Base-by-base conservation (phyloP, 2,329 filamentous ascomycete genomes). In the Fusarium brachygibbosum region DNA sequence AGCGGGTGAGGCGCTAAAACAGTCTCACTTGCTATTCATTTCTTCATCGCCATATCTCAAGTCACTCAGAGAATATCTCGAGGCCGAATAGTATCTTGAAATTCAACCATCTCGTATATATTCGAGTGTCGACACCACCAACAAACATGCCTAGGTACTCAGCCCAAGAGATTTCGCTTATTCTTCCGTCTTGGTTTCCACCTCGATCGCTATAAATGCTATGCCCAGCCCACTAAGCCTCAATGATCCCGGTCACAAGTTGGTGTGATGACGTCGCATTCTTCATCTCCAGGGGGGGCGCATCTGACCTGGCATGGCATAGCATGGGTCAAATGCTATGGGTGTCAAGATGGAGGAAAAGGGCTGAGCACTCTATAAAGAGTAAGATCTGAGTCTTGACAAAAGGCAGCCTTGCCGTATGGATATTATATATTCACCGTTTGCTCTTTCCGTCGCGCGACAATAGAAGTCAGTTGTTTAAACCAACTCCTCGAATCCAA, bases 241-340 rank as follows among this genome's bases (percentile, higher is more conserved):
- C 48, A 53, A 53, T 46, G 32, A 68, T 34, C 67, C 66, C 23
- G 23, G 63, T 34, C 38, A 32, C 23, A 40, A 40, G 32, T 60
- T 51, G 66, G 48, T 70, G 57, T 70, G 62, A 63, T 70, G 67
- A 70, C 67, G 67, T 69, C 58, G 67, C 48, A 70, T 56, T 48
- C 42, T 46, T 45, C 37, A 59, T 59, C 51, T 38, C 23, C 29
- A 54, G 49, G 41, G 40, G 40, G 40, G 45, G 7, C 67, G 11
- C 11, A 69, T 64, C 63, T 69, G 67, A 70, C 67, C 57, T 53
- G 67, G 48, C 38, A 38, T 50, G n/a, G n/a, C 34, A 50, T 63
- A 62, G 9, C 6, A 62, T 49, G 59, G 37, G 54, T 41, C 41
- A 25, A 41, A 41, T 66, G 51, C 54, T 50, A 34, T 32, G 40